Conservation (phyloP, 1,284 basidiomycete species). For the Ganoderma multipileum region DNA sequence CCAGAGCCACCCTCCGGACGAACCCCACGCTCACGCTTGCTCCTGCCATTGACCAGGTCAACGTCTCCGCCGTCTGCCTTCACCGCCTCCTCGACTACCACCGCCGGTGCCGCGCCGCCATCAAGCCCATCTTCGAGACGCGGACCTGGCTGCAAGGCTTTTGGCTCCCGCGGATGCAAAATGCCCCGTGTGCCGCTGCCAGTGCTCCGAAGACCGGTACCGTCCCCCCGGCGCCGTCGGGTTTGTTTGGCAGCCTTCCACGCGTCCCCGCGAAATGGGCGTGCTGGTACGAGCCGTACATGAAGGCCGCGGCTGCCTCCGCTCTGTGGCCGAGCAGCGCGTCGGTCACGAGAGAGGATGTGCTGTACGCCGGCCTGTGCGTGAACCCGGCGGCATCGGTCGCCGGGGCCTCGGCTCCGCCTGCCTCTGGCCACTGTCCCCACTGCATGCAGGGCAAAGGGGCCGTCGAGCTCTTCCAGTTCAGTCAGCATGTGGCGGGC, state of each 20-base stretch:
- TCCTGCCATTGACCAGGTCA: neutral
- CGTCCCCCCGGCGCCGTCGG: too few relatives aligned
- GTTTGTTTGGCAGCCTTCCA: too few relatives aligned
- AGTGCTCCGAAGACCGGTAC: neutral
- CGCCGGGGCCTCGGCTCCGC: too few relatives aligned
- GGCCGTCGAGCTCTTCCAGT: neutral
- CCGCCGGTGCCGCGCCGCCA: constrained; percentile 16
- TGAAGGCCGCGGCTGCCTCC: neutral
- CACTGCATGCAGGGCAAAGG: neutral
- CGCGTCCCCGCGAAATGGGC: neutral
- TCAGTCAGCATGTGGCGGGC: neutral
- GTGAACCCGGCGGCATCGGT: neutral
- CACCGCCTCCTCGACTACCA: constrained; percentile 29
- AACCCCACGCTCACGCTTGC: neutral
- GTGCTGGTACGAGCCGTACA: neutral
- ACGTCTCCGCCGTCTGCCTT: constrained; percentile 19
- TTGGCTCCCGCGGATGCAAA: neutral
- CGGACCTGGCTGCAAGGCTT: neutral
- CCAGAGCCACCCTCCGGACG: constrained; percentile 9
- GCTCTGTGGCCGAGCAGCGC: neutral
- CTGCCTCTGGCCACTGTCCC: neutral
- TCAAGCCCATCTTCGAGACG: constrained; percentile 11
- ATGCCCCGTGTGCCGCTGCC: neutral
- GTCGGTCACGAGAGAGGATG: neutral
- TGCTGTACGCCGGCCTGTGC: neutral